Conservation (phyloP, 495 filamentous ascomycete genomes). For the Acidiella bohemica region DNA sequence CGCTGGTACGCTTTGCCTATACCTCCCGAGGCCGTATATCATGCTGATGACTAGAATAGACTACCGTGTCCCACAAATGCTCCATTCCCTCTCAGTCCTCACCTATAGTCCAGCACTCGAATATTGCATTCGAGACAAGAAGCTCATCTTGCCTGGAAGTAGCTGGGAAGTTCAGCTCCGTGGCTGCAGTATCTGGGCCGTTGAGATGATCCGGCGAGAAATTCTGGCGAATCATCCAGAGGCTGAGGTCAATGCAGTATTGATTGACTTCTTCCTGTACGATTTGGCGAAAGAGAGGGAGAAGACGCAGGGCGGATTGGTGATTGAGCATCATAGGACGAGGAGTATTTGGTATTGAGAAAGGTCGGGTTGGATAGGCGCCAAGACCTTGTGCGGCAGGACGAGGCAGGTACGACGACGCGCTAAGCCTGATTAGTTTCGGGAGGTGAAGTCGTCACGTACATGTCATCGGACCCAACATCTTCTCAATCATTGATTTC, state of each 20-base stretch:
- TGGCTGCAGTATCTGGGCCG: constrained; percentile 45
- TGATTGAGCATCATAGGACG: constrained; percentile 6
- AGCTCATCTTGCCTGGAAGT: constrained; percentile 54
- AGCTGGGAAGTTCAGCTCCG: constrained; percentile 80
- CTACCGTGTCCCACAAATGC: constrained; percentile 90
- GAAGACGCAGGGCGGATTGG: not conserved
- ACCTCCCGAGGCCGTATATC: not conserved
- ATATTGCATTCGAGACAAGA: constrained; percentile 46
- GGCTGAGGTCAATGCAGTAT: constrained; percentile 61
- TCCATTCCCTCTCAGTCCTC: constrained; percentile 70
- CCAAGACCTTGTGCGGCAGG: too few relatives aligned
- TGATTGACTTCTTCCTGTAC: constrained; percentile 95
- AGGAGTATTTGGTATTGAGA: constrained; percentile 14
- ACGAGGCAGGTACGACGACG: too few relatives aligned
- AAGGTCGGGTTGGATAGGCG: too few relatives aligned
- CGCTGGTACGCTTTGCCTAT: constrained; percentile 39
- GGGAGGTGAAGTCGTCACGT: too few relatives aligned
- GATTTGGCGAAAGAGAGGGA: constrained; percentile 83
- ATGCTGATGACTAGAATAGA: constrained; percentile 33
- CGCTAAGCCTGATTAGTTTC: too few relatives aligned
- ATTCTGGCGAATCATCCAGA: constrained; percentile 62
- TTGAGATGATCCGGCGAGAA: constrained; percentile 77
- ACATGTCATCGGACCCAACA: too few relatives aligned
- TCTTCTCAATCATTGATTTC: too few relatives aligned
- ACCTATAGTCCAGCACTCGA: constrained; percentile 70